phyloP scores from a whole-genome alignment of 805 yeast genomes.

The Candida oleophila region DNA sequence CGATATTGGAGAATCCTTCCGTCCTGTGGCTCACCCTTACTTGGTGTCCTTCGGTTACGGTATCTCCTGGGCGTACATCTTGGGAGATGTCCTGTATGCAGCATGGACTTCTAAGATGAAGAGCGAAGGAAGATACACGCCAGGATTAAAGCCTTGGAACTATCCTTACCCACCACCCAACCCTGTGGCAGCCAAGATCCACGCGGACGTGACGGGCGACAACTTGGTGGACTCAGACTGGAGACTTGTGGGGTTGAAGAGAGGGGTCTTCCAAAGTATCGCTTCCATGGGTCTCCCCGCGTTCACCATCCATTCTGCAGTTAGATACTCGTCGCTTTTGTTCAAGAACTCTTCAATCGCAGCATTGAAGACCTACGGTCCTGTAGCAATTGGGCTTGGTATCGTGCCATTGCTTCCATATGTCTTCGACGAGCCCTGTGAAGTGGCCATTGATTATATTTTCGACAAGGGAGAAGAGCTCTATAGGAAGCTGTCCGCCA shows the following conservation, averaged over 20 bases:
- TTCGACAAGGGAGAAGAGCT: slow-evolving; percentile 52
- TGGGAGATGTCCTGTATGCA: slow-evolving; percentile 73
- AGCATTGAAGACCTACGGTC: slow-evolving; percentile 61
- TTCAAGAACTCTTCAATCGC: slow-evolving; percentile 56
- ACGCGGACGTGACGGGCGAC: slow-evolving; percentile 19
- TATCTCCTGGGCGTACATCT: slow-evolving; percentile 70
- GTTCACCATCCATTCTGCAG: slow-evolving; percentile 76
- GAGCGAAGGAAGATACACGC: slow-evolving; percentile 60
- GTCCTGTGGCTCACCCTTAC: slow-evolving; percentile 74
- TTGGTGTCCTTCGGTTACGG: slow-evolving; percentile 69
- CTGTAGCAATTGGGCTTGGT: slow-evolving; percentile 74
- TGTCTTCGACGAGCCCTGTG: slow-evolving; percentile 81
- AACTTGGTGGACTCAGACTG: slow-evolving; percentile 55
- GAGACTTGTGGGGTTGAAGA: slow-evolving; percentile 60
- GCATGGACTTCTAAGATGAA: slow-evolving; percentile 70
- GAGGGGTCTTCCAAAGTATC: slow-evolving; percentile 77
- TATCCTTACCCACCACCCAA: slow-evolving; percentile 41
- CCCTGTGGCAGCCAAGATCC: slow-evolving; percentile 35
- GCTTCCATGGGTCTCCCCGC: slow-evolving; percentile 90
- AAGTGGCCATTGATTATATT: slow-evolving; percentile 58
- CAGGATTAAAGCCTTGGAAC: slow-evolving; percentile 71
- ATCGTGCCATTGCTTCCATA: slow-evolving; percentile 78
- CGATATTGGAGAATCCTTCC: slow-evolving; percentile 82
- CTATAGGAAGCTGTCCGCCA: slow-evolving; percentile 12
- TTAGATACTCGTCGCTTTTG: slow-evolving; percentile 62